These are phyloP conservation scores for Boletus rex-veris DNA, from an alignment of 768 basidiomycete genomes.

Conservation along the genomic window DNA sequence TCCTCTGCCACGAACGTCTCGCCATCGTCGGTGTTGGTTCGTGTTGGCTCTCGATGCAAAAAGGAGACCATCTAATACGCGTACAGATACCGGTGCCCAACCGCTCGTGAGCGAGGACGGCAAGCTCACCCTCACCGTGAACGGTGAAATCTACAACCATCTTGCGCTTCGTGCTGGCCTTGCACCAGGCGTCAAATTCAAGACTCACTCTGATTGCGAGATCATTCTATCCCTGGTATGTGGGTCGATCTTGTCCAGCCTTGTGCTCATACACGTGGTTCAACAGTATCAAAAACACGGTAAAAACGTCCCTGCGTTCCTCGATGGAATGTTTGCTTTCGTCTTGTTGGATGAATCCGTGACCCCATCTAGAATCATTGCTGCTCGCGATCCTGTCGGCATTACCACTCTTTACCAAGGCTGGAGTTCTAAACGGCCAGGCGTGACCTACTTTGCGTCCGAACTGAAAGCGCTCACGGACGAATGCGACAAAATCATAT, in stretches of 20 bases:
- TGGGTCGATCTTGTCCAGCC: conserved; percentile 16
- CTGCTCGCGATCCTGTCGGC: conserved; percentile 95
- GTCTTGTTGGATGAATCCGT: conserved; percentile 93
- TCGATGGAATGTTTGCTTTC: conserved; percentile 99
- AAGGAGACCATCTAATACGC: not conserved
- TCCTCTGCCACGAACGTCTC: conserved; percentile 93
- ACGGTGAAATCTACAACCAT: conserved; percentile 99
- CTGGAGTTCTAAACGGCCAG: conserved; percentile 80
- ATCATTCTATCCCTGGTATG: conserved; percentile 87
- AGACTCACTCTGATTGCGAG: conserved; percentile 98
- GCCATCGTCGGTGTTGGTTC: conserved; percentile 97
- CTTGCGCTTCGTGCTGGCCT: conserved; percentile 68
- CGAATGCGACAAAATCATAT: conserved; percentile 91
- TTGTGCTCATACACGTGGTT: not conserved
- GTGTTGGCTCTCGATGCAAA: conserved; percentile 21
- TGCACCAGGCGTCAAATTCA: conserved; percentile 71
- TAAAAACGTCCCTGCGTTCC: conserved; percentile 68
- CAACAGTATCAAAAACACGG: conserved; percentile 79
- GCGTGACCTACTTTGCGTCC: conserved; percentile 87
- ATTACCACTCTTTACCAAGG: conserved; percentile 99
- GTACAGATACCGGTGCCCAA: conserved; percentile 90
- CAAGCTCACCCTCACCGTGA: conserved; percentile 83
- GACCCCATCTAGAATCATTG: conserved; percentile 85
- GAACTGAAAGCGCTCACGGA: conserved; percentile 90
- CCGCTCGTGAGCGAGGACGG: conserved; percentile 86